phyloP scores from a whole-genome alignment of 2,329 filamentous ascomycete genomes.

The Lojkania enalia region DNA sequence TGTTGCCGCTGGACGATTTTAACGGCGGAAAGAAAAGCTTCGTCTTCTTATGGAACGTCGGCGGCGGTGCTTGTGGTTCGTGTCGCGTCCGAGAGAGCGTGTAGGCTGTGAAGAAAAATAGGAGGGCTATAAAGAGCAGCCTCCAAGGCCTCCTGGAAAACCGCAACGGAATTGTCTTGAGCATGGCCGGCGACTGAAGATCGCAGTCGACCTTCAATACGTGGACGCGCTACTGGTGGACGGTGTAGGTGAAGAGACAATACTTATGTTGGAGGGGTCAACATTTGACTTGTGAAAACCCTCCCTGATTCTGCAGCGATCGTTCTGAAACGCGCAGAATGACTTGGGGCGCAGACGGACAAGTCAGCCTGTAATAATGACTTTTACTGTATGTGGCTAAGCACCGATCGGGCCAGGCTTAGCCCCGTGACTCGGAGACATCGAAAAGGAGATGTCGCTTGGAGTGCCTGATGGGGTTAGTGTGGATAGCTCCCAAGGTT shows the following conservation, averaged over 20 bases:
- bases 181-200: conserved; percentile 17
- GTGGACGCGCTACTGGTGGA: conserved; percentile 34
- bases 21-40: conserved; percentile 44
- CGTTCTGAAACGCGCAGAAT: not conserved
- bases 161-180: conserved; percentile 31
- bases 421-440: not conserved
- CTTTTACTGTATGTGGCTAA: not conserved
- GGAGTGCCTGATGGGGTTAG: not conserved
- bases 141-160: conserved; percentile 35
- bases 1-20: conserved; percentile 26
- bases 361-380: not conserved
- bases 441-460: not conserved
- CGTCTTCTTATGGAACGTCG: conserved; percentile 33
- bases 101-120: conserved; percentile 38
- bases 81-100: conserved; percentile 29
- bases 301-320: conserved; percentile 1
- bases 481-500: too few relatives aligned
- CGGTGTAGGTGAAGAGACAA: not conserved
- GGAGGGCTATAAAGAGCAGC: conserved; percentile 35
- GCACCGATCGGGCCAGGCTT: not conserved
- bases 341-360: not conserved
- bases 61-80: conserved; percentile 12
- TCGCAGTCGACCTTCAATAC: not conserved
- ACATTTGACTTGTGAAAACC: not conserved
- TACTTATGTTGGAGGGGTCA: not conserved